Evolutionary conservation across 192 early-diverging fungal genomes (phyloP).

Genomic region (Spizellomyces punctatus): DNA sequence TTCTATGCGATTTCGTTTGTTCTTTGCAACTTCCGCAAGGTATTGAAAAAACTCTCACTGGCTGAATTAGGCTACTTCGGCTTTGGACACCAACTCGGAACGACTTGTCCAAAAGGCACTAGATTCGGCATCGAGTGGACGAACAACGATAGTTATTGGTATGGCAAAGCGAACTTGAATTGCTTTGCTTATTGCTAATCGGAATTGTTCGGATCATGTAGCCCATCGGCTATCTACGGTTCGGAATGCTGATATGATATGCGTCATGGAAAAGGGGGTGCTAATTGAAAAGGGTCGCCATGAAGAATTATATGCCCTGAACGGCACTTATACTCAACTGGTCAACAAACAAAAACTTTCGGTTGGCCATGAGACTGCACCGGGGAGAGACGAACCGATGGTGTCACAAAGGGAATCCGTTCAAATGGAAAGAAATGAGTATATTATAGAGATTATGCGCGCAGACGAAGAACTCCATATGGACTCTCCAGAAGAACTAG

Average conservation of each 20-base stretch:
- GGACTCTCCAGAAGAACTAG: no score
- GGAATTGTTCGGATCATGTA: conserved; percentile 46
- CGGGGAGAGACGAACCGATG: no score
- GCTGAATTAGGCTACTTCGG: conserved; percentile 54
- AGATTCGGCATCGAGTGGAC: conserved; percentile 51
- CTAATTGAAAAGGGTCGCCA: conserved; percentile 62
- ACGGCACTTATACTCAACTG: conserved; percentile 48
- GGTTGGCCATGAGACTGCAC: neutral
- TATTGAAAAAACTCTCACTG: no score
- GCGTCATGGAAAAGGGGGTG: conserved; percentile 46
- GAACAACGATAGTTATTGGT: conserved; percentile 55
- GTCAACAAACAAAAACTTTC: conserved; percentile 51
- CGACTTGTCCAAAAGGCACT: conserved; percentile 66
- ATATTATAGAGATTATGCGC: no score
- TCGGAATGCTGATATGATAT: conserved; percentile 66
- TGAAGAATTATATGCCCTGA: conserved; percentile 50
- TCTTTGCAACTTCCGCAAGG: no score
- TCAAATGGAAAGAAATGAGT: no score
- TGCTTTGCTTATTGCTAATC: neutral
- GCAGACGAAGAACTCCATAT: no score
- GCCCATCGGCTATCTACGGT: conserved; percentile 77
- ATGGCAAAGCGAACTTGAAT: conserved; percentile 41
- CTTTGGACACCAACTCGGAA: conserved; percentile 68
- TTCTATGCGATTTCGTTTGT: no score
- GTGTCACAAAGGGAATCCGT: no score